phyloP scores from a whole-genome alignment of 768 basidiomycete genomes.

The Lactarius indigo region DNA sequence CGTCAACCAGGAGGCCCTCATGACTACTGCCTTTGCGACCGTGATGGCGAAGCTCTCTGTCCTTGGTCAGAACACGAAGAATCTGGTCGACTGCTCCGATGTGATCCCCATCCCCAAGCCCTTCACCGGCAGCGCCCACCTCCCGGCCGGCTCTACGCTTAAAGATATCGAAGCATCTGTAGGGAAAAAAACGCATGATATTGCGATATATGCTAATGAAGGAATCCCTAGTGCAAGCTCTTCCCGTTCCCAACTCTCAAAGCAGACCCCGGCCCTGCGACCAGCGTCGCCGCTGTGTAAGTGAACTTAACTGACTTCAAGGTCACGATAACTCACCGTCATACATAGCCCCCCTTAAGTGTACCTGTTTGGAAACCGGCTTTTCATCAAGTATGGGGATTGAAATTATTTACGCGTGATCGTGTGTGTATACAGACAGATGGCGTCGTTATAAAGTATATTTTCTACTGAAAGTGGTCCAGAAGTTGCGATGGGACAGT shows the following conservation, averaged over 20 bases:
- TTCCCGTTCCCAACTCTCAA: slow-evolving; percentile 5
- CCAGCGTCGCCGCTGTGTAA: slow-evolving; percentile 13
- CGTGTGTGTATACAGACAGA: not conserved
- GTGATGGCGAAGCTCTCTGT: slow-evolving; percentile 33
- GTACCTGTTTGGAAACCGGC: not conserved
- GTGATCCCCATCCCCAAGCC: slow-evolving; percentile 17
- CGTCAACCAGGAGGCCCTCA: slow-evolving; percentile 31
- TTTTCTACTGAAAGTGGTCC: not conserved
- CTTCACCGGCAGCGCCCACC: not conserved
- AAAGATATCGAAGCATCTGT: slow-evolving; percentile 8
- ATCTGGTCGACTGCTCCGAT: slow-evolving; percentile 27
- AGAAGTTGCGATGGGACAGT: not conserved
- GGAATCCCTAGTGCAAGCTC: not conserved
- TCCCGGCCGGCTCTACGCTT: slow-evolving; percentile 12
- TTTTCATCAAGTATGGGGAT: not conserved
- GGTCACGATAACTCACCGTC: not conserved
- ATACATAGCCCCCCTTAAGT: not conserved
- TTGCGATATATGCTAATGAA: not conserved
- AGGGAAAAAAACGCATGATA: not conserved
- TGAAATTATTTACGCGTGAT: not conserved
- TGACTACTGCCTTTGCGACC: slow-evolving; percentile 29
- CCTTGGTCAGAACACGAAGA: slow-evolving; percentile 29
- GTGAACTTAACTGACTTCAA: not conserved
- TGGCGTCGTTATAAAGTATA: not conserved
- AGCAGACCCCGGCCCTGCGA: slow-evolving; percentile 10